Conservation (phyloP, 768 basidiomycete species). For the Suillus alpinus region DNA sequence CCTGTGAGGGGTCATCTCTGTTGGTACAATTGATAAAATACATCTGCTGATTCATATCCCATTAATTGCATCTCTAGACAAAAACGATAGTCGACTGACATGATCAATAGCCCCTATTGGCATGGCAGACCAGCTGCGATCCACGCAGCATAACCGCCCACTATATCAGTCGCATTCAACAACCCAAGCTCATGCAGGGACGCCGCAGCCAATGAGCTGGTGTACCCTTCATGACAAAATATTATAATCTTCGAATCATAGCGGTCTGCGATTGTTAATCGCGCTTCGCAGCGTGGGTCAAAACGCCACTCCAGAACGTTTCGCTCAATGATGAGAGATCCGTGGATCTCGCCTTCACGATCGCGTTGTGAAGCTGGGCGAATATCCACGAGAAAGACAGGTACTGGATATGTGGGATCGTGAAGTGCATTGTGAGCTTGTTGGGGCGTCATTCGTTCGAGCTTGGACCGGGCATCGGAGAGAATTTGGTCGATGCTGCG, state of each 20-base stretch:
- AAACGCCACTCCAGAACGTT: constrained; percentile 80
- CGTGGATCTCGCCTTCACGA: constrained; percentile 55
- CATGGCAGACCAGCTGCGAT: constrained; percentile 61
- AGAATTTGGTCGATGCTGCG: constrained; percentile 57
- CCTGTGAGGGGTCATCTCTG: neutral
- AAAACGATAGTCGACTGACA: constrained; percentile 21
- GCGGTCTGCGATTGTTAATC: constrained; percentile 65
- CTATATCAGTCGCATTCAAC: constrained; percentile 72
- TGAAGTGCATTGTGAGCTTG: constrained; percentile 63
- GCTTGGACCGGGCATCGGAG: constrained; percentile 52
- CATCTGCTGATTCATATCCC: neutral
- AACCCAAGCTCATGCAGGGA: constrained; percentile 68
- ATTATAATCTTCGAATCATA: constrained; percentile 75
- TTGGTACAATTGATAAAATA: neutral
- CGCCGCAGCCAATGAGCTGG: constrained; percentile 70
- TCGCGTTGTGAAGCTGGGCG: constrained; percentile 62
- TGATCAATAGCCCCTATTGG: constrained; percentile 33
- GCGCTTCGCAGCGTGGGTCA: constrained; percentile 61
- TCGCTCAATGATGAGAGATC: constrained; percentile 69
- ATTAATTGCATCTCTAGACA: constrained; percentile 11
- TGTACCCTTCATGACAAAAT: constrained; percentile 70
- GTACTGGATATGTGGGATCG: constrained; percentile 49
- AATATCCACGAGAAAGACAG: constrained; percentile 77
- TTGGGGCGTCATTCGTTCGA: constrained; percentile 59
- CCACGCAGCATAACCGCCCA: constrained; percentile 76